Base-by-base conservation (phyloP, 75 land plant species). In the Cupressus sempervirens region DNA sequence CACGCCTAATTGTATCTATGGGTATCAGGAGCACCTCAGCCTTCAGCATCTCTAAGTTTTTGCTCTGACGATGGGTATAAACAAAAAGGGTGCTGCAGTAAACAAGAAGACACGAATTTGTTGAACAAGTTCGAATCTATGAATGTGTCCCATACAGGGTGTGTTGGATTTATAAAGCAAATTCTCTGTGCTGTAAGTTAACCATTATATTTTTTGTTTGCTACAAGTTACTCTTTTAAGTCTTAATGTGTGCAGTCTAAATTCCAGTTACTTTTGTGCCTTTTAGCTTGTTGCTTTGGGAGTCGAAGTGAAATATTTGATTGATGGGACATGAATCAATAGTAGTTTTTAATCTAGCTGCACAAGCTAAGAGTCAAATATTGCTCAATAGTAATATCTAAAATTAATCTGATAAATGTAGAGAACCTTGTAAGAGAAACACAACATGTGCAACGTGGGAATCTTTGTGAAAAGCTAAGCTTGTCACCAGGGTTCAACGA, bases 121-220 rank as follows among this genome's bases (percentile, higher is more conserved):
- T 56, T 84, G 86, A 85, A 86, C 73, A 90, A 85, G 52, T 95
- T 92, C 54, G 54, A 89, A 80, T 86, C 86, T 4, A 90, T 93
- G 92, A 94, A 94, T 86, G 87, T 97, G 43, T 89, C 95, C 26
- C 89, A 94, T 85, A 13, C 91, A 29, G 84, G 12, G 1, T 97
- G 99, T 84, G 88, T 90, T 26, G 83, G 90, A 12, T 46, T 92
- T 18, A 32, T 97, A 68, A 91, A 95, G 86, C 92, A 97, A 75
- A 88, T 97, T 56, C 90, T 95, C 30, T 97, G 99, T 76, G 89
- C 99, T 81, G 99, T 97, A 85, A 91, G 90, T 83, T n/a, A n/a
- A 9, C 46, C 32, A 3, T 82, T 23, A 13, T 10, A 68, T n/a
- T 86, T 97, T 56, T 90, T 95, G 30, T 97, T 97, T 80, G 89